Conservation (phyloP, 164 flowering plant species). For the Piper betle region DNA sequence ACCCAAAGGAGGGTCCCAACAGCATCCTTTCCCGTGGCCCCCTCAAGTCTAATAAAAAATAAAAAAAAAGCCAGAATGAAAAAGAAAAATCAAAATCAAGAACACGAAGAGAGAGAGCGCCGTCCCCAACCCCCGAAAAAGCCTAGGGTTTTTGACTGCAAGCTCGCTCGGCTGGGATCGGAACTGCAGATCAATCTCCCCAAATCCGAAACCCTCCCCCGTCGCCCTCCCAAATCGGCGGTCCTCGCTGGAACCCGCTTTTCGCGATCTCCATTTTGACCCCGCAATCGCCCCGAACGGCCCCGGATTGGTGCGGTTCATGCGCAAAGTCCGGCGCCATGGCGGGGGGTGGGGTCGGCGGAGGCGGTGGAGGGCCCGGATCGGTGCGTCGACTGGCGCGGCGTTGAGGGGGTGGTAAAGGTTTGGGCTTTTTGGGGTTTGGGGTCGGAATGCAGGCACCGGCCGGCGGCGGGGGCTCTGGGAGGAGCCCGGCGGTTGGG, state of each 20-base stretch:
- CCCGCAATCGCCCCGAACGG: neutral
- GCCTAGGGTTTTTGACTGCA: constrained; percentile 4
- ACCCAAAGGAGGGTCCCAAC: no score
- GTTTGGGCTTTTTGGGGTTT: no score
- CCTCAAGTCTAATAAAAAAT: neutral
- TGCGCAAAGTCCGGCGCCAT: neutral
- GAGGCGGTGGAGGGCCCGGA: neutral
- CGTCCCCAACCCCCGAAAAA: neutral
- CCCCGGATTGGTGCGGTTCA: neutral
- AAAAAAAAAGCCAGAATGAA: neutral
- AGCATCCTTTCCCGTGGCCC: no score
- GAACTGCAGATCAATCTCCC: neutral
- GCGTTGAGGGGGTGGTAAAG: no score
- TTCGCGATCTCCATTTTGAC: constrained; percentile 1
- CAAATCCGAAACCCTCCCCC: neutral
- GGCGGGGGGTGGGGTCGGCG: neutral
- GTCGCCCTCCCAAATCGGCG: neutral
- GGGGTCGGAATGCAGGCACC: constrained; percentile 44
- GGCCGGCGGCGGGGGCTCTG: constrained; percentile 33
- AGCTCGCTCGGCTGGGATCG: neutral
- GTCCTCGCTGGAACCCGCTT: neutral
- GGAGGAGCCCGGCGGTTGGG: constrained; percentile 42
- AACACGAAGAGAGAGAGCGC: neutral
- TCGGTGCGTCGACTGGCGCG: neutral
- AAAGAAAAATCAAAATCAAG: neutral